Evolutionary conservation across 805 yeast genomes (phyloP), one percentile per base, ranked within the genome.

Genomic region (Cyberlindnera xylosilytica): DNA sequence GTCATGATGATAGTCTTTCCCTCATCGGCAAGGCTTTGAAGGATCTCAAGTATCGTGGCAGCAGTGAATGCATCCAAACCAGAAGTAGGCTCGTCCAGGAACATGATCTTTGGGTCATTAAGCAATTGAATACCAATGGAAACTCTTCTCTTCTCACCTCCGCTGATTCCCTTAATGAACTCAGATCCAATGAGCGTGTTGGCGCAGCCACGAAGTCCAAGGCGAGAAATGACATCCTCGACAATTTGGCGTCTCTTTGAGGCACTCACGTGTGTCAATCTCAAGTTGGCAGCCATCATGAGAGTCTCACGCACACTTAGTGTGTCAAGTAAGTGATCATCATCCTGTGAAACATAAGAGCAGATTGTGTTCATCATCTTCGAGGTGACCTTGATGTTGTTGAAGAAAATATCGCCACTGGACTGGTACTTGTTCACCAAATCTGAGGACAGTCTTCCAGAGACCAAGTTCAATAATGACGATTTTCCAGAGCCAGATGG

Each of bases 21-120:
- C 23, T 73, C 74, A n/a, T 64, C 54, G 1, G 89, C 79, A 29
- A 88, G 62, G 4, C 66, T 64, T 37, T 77, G 70, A 34, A 88
- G 65, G 29, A 87, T 78, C 38, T 72, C 72, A 30, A 88, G 57
- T 20, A 88, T 84, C 1, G 88, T 75, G 0, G 78, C 72, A 0
- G 96, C 86, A 0, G 95, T 87, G 45, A 85, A 78, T 19, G 90
- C 76, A 58, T 88, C 96, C 19, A 88, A 68, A 0, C 97, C 97
- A 3, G 95, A 85, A 0, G 96, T 88, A 1, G 96, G 96, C 57
- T 88, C 96, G 61, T 88, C 97, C 18, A 88, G 64, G 38, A 88
- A 71, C 32, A 88, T 57, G 22, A 88, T 72, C 42, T 81, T 80
- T 0, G 96, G 95, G 40, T 79, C 78, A 43, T 81, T 79, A 30